Evolutionary conservation across 257 asterid genomes (phyloP).

Genomic region (Agastache rugosa): DNA sequence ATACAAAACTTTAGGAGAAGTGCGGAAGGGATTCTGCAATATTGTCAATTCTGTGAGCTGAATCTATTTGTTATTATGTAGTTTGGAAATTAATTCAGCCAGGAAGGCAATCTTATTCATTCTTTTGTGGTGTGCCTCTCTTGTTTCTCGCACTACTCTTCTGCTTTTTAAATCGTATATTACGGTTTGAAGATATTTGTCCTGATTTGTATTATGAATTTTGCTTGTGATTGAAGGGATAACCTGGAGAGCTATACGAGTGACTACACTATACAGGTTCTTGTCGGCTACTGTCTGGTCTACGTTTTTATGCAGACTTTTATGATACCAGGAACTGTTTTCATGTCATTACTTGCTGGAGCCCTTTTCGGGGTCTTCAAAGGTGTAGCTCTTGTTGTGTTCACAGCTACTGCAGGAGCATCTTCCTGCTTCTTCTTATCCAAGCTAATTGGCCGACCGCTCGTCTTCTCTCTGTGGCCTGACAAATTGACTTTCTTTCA

Average conservation of each 20-base stretch:
- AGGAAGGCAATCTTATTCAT: neutral
- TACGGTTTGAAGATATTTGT: neutral
- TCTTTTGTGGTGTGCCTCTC: neutral
- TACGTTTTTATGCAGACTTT: slow-evolving; percentile 98
- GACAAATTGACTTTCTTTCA: slow-evolving; percentile 86
- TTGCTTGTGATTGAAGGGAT: slow-evolving; percentile 55
- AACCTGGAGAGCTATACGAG: slow-evolving; percentile 92
- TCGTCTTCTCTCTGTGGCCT: slow-evolving; percentile 93
- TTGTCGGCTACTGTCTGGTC: slow-evolving; percentile 85
- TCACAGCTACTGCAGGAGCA: slow-evolving; percentile 94
- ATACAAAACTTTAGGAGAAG: neutral
- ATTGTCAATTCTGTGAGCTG: neutral
- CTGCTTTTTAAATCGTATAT: slow-evolving; percentile 9
- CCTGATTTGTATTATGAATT: neutral
- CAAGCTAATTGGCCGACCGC: slow-evolving; percentile 89
- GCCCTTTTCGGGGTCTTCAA: slow-evolving; percentile 85
- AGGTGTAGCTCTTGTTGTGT: slow-evolving; percentile 92
- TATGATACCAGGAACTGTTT: slow-evolving; percentile 97
- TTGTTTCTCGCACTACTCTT: neutral
- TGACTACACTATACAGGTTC: slow-evolving; percentile 90
- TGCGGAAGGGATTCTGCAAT: neutral
- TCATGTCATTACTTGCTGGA: slow-evolving; percentile 97
- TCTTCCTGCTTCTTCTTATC: slow-evolving; percentile 92
- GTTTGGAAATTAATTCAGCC: neutral
- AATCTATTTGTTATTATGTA: neutral